Percentiles rank a stretch among this genome's conserved stretches.
Evolutionary conservation across 2,329 filamentous ascomycete genomes (phyloP).

Genomic region (Paecilomyces sp.): DNA sequence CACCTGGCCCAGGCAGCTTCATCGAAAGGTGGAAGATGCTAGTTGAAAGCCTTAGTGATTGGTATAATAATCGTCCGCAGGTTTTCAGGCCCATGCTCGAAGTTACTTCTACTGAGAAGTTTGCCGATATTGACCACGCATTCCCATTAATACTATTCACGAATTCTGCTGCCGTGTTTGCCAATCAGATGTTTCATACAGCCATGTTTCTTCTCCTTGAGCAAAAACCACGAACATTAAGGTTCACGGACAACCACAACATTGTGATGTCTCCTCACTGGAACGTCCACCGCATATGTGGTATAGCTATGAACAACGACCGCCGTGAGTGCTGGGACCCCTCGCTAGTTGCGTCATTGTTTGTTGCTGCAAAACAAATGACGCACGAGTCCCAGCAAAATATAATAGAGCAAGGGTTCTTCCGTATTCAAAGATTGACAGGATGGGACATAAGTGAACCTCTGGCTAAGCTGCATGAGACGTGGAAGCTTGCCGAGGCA

Average conservation of each 20-base stretch:
- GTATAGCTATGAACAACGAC: slow-evolving; percentile 44
- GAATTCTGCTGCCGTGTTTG: slow-evolving; percentile 36
- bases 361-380: slow-evolving; percentile 40
- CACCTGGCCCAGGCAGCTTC: neutral
- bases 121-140: slow-evolving; percentile 12
- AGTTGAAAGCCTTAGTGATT: slow-evolving; percentile 18
- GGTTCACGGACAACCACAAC: slow-evolving; percentile 21
- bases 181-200: slow-evolving; percentile 52
- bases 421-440: slow-evolving; percentile 32
- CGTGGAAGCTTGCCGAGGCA: slow-evolving; percentile 2
- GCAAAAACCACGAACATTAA: slow-evolving; percentile 42
- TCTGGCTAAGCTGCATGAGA: slow-evolving; percentile 8
- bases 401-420: slow-evolving; percentile 34
- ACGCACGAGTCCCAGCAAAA: slow-evolving; percentile 44
- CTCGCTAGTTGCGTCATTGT: slow-evolving; percentile 40
- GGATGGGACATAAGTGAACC: slow-evolving; percentile 31
- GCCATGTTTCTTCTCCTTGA: slow-evolving; percentile 48
- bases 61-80: slow-evolving; percentile 19
- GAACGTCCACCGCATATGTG: slow-evolving; percentile 45
- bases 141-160: slow-evolving; percentile 40
- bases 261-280: slow-evolving; percentile 38
- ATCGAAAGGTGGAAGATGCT: slow-evolving; percentile 16
- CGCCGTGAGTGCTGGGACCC: slow-evolving; percentile 42
- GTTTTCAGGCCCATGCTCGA: slow-evolving; percentile 25
- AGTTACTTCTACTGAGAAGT: slow-evolving; percentile 16